Evolutionary conservation across 495 filamentous ascomycete genomes (phyloP).

Genomic region (Polyplosphaeria fusca): DNA sequence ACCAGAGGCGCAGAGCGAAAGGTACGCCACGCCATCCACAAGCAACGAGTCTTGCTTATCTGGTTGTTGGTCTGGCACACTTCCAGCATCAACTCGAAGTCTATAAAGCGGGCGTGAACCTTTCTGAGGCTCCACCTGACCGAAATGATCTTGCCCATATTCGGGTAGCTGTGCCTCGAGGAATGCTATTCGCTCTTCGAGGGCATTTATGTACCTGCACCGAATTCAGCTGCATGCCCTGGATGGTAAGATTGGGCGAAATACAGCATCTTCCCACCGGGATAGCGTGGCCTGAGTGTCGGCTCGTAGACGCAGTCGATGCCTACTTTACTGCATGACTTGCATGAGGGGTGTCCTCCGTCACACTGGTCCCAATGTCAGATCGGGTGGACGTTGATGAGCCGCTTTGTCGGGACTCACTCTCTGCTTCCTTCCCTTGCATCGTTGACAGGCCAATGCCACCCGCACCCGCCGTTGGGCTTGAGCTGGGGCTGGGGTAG

Average conservation of each 20-base stretch:
- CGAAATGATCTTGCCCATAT: slow-evolving; percentile 20
- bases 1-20: slow-evolving; percentile 22
- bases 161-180: slow-evolving; percentile 21
- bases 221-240: background rate
- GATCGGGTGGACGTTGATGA: background rate
- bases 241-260: background rate
- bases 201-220: slow-evolving; percentile 21
- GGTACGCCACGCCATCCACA: slow-evolving; percentile 21
- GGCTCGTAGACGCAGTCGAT: slow-evolving; percentile 19
- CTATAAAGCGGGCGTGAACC: background rate
- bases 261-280: slow-evolving; percentile 26
- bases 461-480: slow-evolving; percentile 6
- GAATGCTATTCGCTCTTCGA: slow-evolving; percentile 25
- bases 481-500: background rate
- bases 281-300: slow-evolving; percentile 16
- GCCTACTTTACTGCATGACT: slow-evolving; percentile 17
- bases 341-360: slow-evolving; percentile 11
- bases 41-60: slow-evolving; percentile 15
- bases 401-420: slow-evolving; percentile 1
- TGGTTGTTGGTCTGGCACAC: background rate
- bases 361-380: slow-evolving; percentile 13
- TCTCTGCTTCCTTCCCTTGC: slow-evolving; percentile 24
- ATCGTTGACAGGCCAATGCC: slow-evolving; percentile 24
- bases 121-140: slow-evolving; percentile 3
- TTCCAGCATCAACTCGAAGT: background rate